Base-by-base conservation (phyloP, 441 rosid genomes). In the Melastoma candidum region DNA sequence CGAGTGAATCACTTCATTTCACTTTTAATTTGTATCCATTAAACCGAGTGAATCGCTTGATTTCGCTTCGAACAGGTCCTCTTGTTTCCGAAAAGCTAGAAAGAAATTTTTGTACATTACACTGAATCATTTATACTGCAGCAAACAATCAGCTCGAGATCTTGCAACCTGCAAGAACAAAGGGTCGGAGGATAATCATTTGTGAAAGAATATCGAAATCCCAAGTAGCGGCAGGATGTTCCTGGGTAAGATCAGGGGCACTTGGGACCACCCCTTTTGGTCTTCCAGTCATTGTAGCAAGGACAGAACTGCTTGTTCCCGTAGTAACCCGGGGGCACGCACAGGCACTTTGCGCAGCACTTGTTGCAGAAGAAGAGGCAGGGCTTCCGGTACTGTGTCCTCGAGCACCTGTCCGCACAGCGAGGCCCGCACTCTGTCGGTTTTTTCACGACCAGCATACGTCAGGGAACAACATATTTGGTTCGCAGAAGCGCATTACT, bases 361-460 rank as follows among this genome's bases (percentile, higher is more conserved):
- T 77, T 77, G 0, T 71, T 51, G 57, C 81, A 73, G 36, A 77
- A 77, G 72, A 76, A 76, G 68, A 76, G 3, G 61, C 78, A 76
- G 14, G 81, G 76, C 71, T 87, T 87, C 81, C 68, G 80, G 77
- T 71, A 84, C 13, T 62, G 65, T 41, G 96, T 84, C 56, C 63
- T 67, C 3, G 84, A 87, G 77, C 96, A 87, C 64, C 93, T 82
- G 36, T 43, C 22, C 1, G 22, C 58, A 66, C 96, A 87, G 0
- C 74, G 64, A 10, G 77, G 69, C 14, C 67, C 80, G 2, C 90
- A 87, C 55, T 87, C 95, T 87, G 64, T 56, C 46, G n/a, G 0
- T 1, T 26, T 58, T 25, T n/a, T 1, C 2, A 24, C 7, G 14
- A 12, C 24, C 27, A 2, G 36, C 26, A 45, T 1, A 12, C 56